Base-by-base conservation (phyloP, 768 basidiomycete genomes). In the Hypholoma fasciculare region DNA sequence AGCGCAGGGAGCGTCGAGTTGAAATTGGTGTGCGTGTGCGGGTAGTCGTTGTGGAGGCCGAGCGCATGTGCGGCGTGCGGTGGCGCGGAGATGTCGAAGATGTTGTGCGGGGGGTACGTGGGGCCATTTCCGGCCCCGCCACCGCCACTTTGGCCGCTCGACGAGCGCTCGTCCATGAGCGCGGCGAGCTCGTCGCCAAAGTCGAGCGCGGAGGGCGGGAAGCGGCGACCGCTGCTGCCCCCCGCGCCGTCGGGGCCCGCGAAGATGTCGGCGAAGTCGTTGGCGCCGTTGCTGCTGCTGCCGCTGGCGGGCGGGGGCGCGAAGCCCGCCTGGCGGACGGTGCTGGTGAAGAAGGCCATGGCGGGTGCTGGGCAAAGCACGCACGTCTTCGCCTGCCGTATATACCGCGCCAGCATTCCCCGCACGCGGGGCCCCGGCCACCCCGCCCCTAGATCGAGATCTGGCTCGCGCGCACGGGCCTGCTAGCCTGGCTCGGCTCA, bases 261-360 rank as follows among this genome's bases (percentile, higher is more conserved):
- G 65, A 82, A 66, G 52, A 66, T 52, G 46, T 67, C 67, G 62
- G 61, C 61, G 51, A 74, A 74, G 64, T 59, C 64, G 59, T 54
- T 63, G 63, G 63, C 67, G 62, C 52, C 13, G 49, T 52, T 52
- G 46, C 70, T 63, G 57, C 71, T 61, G 49, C 72, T 55, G 61
- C 72, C 49, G 37, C 72, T 59, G 60, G 72, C 63, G 64, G 66
- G 19, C 62, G 66, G 13, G 62, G 58, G 48, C 23, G 48, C 48
- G 58, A 92, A 92, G 64, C 90, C 90, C 73, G 90, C 86, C 67
- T 88, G 85, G 59, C 88, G 77, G 62, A 90, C 68, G 61, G 83
- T 82, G 14, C 84, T 84, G 76, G 69, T 71, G 69, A 75, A 77
- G 71, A 74, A 78, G 63, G 74, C 73, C 74, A 75, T 75, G 48